Evolutionary conservation across 129 eudicot species (phyloP), one percentile per base, ranked within the genome.

Genomic region (Apium graveolens): DNA sequence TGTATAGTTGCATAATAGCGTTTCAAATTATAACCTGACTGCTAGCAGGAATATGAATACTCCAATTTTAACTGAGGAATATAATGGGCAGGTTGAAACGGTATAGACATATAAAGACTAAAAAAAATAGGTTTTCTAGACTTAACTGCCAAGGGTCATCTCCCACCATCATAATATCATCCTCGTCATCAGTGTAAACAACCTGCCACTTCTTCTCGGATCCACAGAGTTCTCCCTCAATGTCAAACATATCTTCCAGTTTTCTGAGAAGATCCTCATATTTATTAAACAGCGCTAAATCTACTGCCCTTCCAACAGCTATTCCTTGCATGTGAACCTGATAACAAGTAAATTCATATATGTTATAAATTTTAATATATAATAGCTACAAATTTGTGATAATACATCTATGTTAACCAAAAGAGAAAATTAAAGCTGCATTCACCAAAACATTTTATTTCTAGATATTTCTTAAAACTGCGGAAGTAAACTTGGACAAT

Each of bases 81-180:
- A 20, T 3, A 24, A 71, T 71, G 29, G 46, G 32, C 31, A 11
- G 18, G 34, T 41, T 71, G 51, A 49, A 38, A 71, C 4, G 13
- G 32, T 38, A 26, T 27, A 71, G 32, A 39, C 10, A 37, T 17
- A 7, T 14, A 80, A 46, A 45, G 74, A 66, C 21, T n/a, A 27
- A 51, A 26, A 44, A 38, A 39, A 46, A 11, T 48, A 41, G 45
- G 75, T 75, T 2, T 34, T 38, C 18, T 5, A 42, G 44, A 84
- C 87, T 89, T 91, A 84, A 93, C 98, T 84, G 89, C 98, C 98
- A 93, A 63, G 98, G 98, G 86, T 93, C 98, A 77, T 93, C 98
- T 26, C 98, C 98, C 57, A 93, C 98, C 96, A 93, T 89, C 98
- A 93, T 93, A 87, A 89, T 86, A 88, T 91, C 98, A 83, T 89